Evolutionary conservation across 306 rosid species (phyloP), one percentile per base, ranked within the genome.

Genomic region (Parietaria judaica): DNA sequence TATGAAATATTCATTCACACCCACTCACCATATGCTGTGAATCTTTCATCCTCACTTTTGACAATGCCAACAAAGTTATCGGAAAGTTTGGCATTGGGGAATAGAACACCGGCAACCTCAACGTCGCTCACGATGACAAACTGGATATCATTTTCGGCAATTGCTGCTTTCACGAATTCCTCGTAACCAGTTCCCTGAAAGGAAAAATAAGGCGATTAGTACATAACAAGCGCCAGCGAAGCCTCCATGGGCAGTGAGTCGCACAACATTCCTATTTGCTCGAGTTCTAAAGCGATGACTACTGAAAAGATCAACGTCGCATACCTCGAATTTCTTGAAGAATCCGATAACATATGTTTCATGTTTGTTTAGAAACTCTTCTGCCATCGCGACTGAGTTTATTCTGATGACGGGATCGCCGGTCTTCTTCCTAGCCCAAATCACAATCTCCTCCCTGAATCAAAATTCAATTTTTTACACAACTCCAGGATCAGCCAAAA

Each of bases 381-480:
- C 79, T 8, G 95, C 88, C 56, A 74, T 95, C 9, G 63, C 44
- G 65, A 63, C 77, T 0, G 84, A 75, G 66, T 63, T 81, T 79
- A 80, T 76, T 59, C 79, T 76, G 65, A 76, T 71, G 64, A 88
- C 84, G 72, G 96, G 90, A 2, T 64, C 72, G 39, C 95, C 86
- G 0, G 86, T 92, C 75, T 78, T 88, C 76, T 92, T 92, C 77
- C 79, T 79, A 0, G 81, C 73, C 99, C 99, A 88, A 67, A 76
- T 67, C 71, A 88, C 96, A 62, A 92, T 84, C 54, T 88, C 96
- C 71, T 82, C 88, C 80, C 99, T 88, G 90, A 74, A 82, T 47
- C 54, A 8, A 41, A 41, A 23, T 23, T 23, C 31, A 23, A 23
- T 0, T 23, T 23, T 41, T 1, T 8, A 41, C 45, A 41, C 6